phyloP scores from a whole-genome alignment of 75 land plant species.

The Pinus taeda region DNA sequence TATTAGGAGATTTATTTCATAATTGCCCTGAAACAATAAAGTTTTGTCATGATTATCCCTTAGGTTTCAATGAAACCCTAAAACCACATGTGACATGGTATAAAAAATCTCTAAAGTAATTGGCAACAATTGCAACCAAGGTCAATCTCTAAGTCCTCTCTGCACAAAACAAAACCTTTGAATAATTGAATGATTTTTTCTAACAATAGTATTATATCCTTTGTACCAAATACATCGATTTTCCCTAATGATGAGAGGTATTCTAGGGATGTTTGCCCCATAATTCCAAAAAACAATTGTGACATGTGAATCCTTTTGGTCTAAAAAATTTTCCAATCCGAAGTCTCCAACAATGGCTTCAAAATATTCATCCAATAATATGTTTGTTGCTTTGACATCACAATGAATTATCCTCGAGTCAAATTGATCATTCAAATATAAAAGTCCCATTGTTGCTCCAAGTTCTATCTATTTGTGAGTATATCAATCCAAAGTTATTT shows the following conservation, averaged over 20 bases:
- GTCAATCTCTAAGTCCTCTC: too few species aligned
- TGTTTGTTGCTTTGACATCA: constrained; percentile 93
- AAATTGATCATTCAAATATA: constrained; percentile 81
- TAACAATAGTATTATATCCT: too few species aligned
- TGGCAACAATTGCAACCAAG: too few species aligned
- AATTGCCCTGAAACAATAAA: too few species aligned
- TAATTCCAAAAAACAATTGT: constrained; percentile 78
- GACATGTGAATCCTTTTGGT: constrained; percentile 75
- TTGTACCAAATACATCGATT: constrained; percentile 74
- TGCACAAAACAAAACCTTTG: too few species aligned
- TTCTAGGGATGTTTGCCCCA: constrained; percentile 86
- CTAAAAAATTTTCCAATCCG: constrained; percentile 82
- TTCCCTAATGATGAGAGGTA: constrained; percentile 89
- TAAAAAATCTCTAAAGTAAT: too few species aligned
- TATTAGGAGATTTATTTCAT: too few species aligned
- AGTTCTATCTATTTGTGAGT: constrained; percentile 67
- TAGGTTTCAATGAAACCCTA: too few species aligned
- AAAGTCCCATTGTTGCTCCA: constrained; percentile 77
- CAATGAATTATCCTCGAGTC: constrained; percentile 88
- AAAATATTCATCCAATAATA: constrained; percentile 80
- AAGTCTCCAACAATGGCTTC: constrained; percentile 92
- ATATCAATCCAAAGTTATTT: constrained; percentile 66
- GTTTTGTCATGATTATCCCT: too few species aligned
- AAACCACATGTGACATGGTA: too few species aligned
- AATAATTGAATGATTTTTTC: too few species aligned